A percentile compares a stretch with the other conserved stretches of the same genome.
phyloP scores from a whole-genome alignment of 352 stramenopile species.

The Globisporangium okanoganense region DNA sequence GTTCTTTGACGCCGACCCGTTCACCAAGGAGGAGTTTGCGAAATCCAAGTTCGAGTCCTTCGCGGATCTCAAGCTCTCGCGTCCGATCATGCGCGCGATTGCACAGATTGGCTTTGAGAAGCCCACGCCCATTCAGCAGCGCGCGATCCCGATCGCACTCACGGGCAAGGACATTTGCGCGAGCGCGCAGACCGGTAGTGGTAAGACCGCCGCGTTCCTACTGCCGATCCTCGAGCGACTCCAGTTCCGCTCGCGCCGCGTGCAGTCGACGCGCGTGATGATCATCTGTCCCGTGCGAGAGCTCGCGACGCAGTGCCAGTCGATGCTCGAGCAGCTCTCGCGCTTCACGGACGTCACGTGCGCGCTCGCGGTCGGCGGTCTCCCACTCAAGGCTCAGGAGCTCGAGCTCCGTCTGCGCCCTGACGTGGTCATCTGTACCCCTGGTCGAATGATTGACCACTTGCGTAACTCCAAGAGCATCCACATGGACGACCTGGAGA shows the following conservation, averaged over 20 bases:
- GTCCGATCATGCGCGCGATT: slow-evolving; percentile 95
- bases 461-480: slow-evolving; percentile 96
- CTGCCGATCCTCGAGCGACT: slow-evolving; percentile 97
- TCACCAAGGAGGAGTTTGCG: slow-evolving; percentile 67
- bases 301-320: slow-evolving; percentile 94
- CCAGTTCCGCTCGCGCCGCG: slow-evolving; percentile 88
- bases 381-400: slow-evolving; percentile 90
- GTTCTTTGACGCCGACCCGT: slow-evolving; percentile 82
- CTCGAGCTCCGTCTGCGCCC: slow-evolving; percentile 93
- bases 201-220: slow-evolving; percentile 98
- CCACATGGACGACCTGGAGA: slow-evolving; percentile 97
- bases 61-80: slow-evolving; percentile 95
- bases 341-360: slow-evolving; percentile 95
- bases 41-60: slow-evolving; percentile 92
- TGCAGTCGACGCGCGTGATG: slow-evolving; percentile 92
- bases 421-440: slow-evolving; percentile 98
- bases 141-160: slow-evolving; percentile 93
- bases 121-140: slow-evolving; percentile 93
- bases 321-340: slow-evolving; percentile 94
- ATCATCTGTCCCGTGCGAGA: slow-evolving; percentile 98
- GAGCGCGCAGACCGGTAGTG: slow-evolving; percentile 94
- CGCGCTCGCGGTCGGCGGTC: slow-evolving; percentile 92
- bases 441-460: slow-evolving; percentile 98
- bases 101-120: slow-evolving; percentile 96
- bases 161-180: slow-evolving; percentile 97